Conservation (phyloP, 768 basidiomycete species). For the Kondoa subrosea region DNA sequence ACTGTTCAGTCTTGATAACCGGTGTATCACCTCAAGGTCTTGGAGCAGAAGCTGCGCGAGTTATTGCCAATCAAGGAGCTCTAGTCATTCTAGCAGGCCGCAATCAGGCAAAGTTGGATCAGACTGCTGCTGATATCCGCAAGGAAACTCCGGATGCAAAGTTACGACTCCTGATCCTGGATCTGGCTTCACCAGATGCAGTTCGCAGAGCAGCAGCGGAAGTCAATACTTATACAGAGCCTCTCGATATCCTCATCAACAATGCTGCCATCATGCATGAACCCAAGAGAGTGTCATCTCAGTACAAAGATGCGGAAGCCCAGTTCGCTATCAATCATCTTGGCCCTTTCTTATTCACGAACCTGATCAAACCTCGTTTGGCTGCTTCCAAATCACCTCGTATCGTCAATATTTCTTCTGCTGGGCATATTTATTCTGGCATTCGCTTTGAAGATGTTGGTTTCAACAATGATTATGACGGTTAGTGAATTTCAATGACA, state of each 20-base stretch:
- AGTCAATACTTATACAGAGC: slow-evolving; percentile 12
- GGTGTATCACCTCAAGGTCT: background rate
- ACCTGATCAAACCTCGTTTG: slow-evolving; percentile 11
- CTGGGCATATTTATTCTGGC: slow-evolving; percentile 5
- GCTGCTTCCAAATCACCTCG: background rate
- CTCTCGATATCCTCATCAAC: slow-evolving; percentile 23
- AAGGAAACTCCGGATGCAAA: slow-evolving; percentile 15
- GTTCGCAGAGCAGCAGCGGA: slow-evolving; percentile 14
- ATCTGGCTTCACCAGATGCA: slow-evolving; percentile 12
- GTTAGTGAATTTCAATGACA: background rate
- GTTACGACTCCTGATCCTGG: slow-evolving; percentile 12
- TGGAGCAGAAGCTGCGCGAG: background rate
- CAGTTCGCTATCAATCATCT: slow-evolving; percentile 20
- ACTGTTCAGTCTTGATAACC: background rate
- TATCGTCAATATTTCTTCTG: slow-evolving; percentile 12
- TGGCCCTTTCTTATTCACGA: slow-evolving; percentile 21
- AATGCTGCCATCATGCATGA: slow-evolving; percentile 11
- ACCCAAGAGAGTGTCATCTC: background rate
- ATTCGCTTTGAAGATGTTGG: background rate
- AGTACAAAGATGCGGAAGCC: slow-evolving; percentile 15
- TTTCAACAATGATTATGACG: background rate
- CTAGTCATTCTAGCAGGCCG: background rate
- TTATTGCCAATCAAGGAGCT: background rate
- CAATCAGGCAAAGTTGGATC: slow-evolving; percentile 7
- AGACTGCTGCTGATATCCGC: slow-evolving; percentile 9